phyloP scores from a whole-genome alignment of 2,329 filamentous ascomycete species.

The Penicillium janthinellum region DNA sequence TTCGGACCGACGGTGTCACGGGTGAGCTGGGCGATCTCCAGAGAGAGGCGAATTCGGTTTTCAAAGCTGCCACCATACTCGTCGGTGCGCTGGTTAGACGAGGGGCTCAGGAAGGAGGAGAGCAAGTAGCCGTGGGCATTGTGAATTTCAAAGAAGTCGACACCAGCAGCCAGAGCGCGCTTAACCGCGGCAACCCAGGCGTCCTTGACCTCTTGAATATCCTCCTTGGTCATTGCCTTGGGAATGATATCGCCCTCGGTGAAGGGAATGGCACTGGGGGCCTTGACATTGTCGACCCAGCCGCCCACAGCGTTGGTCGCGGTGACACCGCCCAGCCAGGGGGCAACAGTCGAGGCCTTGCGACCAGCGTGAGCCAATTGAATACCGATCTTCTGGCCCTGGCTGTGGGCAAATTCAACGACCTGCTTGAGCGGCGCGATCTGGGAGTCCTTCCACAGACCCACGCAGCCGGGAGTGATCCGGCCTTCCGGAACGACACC shows the following conservation, averaged over 20 bases:
- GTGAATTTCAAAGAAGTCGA: slow-evolving; percentile 80
- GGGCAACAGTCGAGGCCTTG: slow-evolving; percentile 61
- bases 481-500: slow-evolving; percentile 74
- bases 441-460: slow-evolving; percentile 84
- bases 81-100: slow-evolving; percentile 68
- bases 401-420: slow-evolving; percentile 77
- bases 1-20: slow-evolving; percentile 63
- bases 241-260: slow-evolving; percentile 63
- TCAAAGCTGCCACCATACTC: slow-evolving; percentile 54
- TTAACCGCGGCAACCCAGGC: slow-evolving; percentile 62
- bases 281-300: slow-evolving; percentile 58
- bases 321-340: slow-evolving; percentile 44
- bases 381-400: slow-evolving; percentile 75
- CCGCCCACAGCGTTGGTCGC: slow-evolving; percentile 58
- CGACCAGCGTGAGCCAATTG: slow-evolving; percentile 81
- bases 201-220: slow-evolving; percentile 67
- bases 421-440: slow-evolving; percentile 68
- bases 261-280: slow-evolving; percentile 64
- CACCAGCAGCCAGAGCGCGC: slow-evolving; percentile 67
- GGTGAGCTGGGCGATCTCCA: slow-evolving; percentile 67
- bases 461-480: slow-evolving; percentile 64
- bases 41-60: slow-evolving; percentile 67
- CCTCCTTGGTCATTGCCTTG: slow-evolving; percentile 67
- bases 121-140: slow-evolving; percentile 77
- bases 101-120: slow-evolving; percentile 68